A percentile compares a stretch with the other conserved stretches of the same genome.
Evolutionary conservation across 495 filamentous ascomycete species (phyloP).

Genomic region (Annulohypoxylon nitens): DNA sequence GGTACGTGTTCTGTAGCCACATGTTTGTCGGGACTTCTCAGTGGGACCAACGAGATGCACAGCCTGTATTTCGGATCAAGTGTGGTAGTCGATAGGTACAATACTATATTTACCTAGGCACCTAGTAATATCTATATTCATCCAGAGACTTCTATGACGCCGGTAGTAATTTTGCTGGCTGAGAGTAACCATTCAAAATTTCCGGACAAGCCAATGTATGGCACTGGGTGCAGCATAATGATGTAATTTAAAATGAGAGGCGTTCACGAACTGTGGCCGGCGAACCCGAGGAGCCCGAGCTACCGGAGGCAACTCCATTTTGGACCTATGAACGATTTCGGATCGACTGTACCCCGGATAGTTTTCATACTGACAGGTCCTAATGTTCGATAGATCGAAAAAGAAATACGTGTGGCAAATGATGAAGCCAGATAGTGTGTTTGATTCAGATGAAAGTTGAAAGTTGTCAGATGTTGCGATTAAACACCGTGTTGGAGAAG

Average conservation of each 20-base stretch:
- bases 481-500: not conserved
- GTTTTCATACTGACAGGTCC: not conserved
- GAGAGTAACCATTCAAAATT: not conserved
- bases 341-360: not conserved
- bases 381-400: not conserved
- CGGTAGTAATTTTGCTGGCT: not conserved
- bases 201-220: not conserved
- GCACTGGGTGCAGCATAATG: not conserved
- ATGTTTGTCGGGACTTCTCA: not conserved
- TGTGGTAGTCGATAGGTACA: not conserved
- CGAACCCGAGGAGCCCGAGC: not conserved
- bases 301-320: not conserved
- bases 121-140: not conserved
- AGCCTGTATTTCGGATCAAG: not conserved
- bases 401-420: not conserved
- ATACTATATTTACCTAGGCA: not conserved
- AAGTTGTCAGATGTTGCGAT: conserved; percentile 10
- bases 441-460: conserved; percentile 1
- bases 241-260: conserved; percentile 13
- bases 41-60: conserved; percentile 5
- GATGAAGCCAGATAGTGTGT: conserved; percentile 16
- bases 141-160: conserved; percentile 1
- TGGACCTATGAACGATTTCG: not conserved
- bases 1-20: not conserved
- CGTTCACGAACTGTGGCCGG: not conserved